Conservation (phyloP, 768 basidiomycete genomes). For the Suillus bovinus region DNA sequence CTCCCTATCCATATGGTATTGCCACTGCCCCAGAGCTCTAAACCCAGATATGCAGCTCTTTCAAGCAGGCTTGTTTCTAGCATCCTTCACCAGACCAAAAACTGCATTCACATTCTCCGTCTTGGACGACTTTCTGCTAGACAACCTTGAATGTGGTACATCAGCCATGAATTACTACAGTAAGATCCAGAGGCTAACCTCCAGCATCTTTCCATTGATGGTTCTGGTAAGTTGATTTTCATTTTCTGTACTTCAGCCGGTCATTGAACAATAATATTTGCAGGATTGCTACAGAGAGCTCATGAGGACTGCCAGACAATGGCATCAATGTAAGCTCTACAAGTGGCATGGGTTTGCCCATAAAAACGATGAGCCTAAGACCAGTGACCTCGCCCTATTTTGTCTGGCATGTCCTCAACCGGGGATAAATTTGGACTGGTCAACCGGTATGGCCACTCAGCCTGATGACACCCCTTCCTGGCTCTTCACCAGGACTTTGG, state of each 20-base stretch:
- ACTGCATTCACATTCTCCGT: background rate
- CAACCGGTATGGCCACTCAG: background rate
- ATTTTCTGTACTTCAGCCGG: background rate
- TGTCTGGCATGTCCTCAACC: background rate
- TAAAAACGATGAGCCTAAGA: background rate
- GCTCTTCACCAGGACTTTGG: background rate
- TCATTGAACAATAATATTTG: background rate
- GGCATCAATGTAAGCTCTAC: conserved; percentile 17
- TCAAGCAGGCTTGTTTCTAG: background rate
- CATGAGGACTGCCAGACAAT: conserved; percentile 16
- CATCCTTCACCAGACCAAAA: background rate
- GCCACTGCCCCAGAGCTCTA: background rate
- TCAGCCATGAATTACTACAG: background rate
- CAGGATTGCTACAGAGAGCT: conserved; percentile 20
- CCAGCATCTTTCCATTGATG: background rate
- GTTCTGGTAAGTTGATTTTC: background rate
- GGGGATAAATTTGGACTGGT: background rate
- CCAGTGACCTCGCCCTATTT: background rate
- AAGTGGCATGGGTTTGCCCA: conserved; percentile 17
- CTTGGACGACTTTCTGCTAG: background rate
- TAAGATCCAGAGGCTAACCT: background rate
- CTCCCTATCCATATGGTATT: background rate
- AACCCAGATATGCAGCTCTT: background rate
- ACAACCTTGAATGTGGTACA: background rate
- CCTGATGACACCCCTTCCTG: background rate